Evolutionary conservation across 495 filamentous ascomycete species (phyloP).

Genomic region (Trichoderma asperelloides): DNA sequence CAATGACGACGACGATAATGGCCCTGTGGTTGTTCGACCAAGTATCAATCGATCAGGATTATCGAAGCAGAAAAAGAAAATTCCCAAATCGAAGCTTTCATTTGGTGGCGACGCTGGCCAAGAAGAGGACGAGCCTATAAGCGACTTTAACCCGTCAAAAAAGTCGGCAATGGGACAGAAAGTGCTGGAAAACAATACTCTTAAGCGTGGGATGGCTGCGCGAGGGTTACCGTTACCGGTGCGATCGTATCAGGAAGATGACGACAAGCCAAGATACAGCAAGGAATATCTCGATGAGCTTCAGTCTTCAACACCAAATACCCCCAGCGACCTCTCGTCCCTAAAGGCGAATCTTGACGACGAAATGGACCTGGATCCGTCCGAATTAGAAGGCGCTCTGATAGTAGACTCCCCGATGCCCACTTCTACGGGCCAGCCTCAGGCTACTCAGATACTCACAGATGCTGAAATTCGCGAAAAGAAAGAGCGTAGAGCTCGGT

Average conservation of each 20-base stretch:
- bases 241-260: constrained; percentile 51
- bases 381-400: constrained; percentile 48
- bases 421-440: constrained; percentile 13
- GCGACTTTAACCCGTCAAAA: constrained; percentile 56
- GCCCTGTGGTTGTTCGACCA: constrained; percentile 29
- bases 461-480: constrained; percentile 87
- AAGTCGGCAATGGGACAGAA: constrained; percentile 60
- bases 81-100: constrained; percentile 60
- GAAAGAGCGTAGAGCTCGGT: constrained; percentile 73
- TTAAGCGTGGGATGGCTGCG: constrained; percentile 33
- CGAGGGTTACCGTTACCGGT: constrained; percentile 36
- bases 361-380: constrained; percentile 42
- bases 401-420: constrained; percentile 48
- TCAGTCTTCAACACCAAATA: constrained; percentile 69
- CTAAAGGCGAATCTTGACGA: constrained; percentile 25
- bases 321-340: constrained; percentile 50
- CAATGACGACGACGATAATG: constrained; percentile 29
- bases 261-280: constrained; percentile 70
- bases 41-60: constrained; percentile 27
- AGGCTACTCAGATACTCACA: constrained; percentile 47
- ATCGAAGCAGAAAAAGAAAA: constrained; percentile 49
- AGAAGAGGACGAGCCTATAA: constrained; percentile 41
- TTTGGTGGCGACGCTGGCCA: constrained; percentile 58
- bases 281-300: constrained; percentile 81
- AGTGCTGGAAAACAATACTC: constrained; percentile 62